Evolutionary conservation across 2,329 filamentous ascomycete species (phyloP).

Genomic region (Colletotrichum somersetense): DNA sequence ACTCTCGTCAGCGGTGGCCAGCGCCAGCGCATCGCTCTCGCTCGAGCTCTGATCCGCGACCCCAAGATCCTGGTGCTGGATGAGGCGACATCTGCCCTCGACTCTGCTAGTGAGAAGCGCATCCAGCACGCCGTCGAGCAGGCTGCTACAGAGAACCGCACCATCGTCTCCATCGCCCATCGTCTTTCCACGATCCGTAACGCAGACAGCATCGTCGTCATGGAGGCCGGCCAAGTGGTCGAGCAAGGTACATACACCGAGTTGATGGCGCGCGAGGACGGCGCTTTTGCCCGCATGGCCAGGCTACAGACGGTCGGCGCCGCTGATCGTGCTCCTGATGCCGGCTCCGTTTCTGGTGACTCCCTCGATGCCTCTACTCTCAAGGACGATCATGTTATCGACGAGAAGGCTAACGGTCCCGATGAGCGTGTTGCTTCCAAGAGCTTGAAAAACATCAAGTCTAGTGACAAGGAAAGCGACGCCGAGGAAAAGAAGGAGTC

Average conservation of each 20-base stretch:
- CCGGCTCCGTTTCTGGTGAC: constrained; percentile 40
- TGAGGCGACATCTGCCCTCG: constrained; percentile 65
- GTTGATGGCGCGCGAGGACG: constrained; percentile 62
- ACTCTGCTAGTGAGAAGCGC: constrained; percentile 61
- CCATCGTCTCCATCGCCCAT: constrained; percentile 76
- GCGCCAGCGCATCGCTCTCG: constrained; percentile 64
- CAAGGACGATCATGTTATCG: constrained; percentile 29
- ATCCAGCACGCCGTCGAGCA: constrained; percentile 58
- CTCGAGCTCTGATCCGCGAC: constrained; percentile 62
- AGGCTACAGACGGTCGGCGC: constrained; percentile 44
- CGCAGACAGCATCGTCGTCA: constrained; percentile 76
- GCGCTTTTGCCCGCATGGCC: constrained; percentile 47
- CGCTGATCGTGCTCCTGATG: constrained; percentile 34
- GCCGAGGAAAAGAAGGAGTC: constrained; percentile 26
- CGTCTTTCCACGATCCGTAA: constrained; percentile 71
- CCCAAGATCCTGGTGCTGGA: constrained; percentile 64
- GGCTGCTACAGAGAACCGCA: constrained; percentile 61
- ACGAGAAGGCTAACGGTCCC: constrained; percentile 26
- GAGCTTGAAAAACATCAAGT: constrained; percentile 22
- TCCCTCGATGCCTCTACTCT: constrained; percentile 40
- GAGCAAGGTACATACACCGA: constrained; percentile 75
- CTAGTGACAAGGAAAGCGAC: neutral
- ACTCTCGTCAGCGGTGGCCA: constrained; percentile 65
- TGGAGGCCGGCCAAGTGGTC: constrained; percentile 69
- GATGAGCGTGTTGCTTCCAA: constrained; percentile 20